Conservation (phyloP, 1,139 yeast species). For the Ogataea hybrid region DNA sequence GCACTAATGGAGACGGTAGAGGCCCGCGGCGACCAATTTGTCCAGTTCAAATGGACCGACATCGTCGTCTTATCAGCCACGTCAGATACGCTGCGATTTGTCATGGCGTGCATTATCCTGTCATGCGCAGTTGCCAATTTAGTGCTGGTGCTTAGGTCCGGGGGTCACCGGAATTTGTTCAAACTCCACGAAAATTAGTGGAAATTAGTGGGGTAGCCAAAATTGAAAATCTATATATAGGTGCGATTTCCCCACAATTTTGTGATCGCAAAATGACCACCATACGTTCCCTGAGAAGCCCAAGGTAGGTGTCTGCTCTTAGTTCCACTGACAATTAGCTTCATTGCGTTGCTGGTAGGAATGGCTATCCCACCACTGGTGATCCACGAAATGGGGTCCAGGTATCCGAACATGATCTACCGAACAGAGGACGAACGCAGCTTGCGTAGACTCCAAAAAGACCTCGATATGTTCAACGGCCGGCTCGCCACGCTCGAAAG, state of each 20-base stretch:
- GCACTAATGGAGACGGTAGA: slow-evolving; percentile 20
- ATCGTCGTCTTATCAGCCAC: slow-evolving; percentile 19
- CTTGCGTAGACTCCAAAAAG: slow-evolving; percentile 11
- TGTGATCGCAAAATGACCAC: neutral
- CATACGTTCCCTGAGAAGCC: neutral
- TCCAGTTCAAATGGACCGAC: slow-evolving; percentile 19
- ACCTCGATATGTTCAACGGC: slow-evolving; percentile 13
- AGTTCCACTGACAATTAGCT: slow-evolving; percentile 1
- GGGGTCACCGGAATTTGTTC: slow-evolving; percentile 1
- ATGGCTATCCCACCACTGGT: slow-evolving; percentile 17
- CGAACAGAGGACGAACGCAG: slow-evolving; percentile 16
- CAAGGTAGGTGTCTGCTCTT: slow-evolving; percentile 6
- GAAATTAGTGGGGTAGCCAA: slow-evolving; percentile 7
- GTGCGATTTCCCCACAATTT: neutral
- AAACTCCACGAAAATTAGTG: slow-evolving; percentile 4
- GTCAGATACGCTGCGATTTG: slow-evolving; percentile 19
- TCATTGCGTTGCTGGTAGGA: slow-evolving; percentile 19
- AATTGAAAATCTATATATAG: neutral
- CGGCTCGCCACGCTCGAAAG: slow-evolving; percentile 15
- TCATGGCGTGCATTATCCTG: slow-evolving; percentile 11
- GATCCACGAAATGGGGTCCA: slow-evolving; percentile 3
- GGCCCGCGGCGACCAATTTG: slow-evolving; percentile 2
- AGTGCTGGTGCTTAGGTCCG: neutral
- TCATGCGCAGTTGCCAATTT: slow-evolving; percentile 1
- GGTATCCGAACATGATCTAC: slow-evolving; percentile 10